Conservation (phyloP, 2,329 filamentous ascomycete genomes). For the Sporothrix variecibatus region DNA sequence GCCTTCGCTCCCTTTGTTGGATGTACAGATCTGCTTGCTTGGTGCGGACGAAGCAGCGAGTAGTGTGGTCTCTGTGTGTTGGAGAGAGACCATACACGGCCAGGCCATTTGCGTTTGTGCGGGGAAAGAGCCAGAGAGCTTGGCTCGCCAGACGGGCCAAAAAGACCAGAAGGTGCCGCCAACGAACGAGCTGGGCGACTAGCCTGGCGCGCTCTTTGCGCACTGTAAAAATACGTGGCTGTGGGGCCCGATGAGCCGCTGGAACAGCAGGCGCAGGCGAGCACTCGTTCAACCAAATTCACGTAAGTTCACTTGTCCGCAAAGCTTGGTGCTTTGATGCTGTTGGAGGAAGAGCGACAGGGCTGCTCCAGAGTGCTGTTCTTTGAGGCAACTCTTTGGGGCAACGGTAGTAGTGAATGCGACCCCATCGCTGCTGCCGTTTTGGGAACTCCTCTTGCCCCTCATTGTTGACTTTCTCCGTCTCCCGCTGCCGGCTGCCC, state of each 20-base stretch:
- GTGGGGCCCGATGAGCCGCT: conserved; percentile 17
- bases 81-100: not conserved
- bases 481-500: not conserved
- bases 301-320: not conserved
- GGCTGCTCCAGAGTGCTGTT: not conserved
- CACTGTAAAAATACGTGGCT: conserved; percentile 5
- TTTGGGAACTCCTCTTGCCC: not conserved
- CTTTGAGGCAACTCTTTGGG: not conserved
- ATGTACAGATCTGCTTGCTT: conserved; percentile 1
- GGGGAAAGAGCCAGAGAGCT: not conserved
- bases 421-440: not conserved
- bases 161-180: not conserved
- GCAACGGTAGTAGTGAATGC: not conserved
- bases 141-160: not conserved
- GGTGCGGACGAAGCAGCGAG: not conserved
- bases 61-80: not conserved
- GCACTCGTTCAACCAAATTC: not conserved
- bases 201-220: not conserved
- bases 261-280: not conserved
- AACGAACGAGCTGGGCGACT: not conserved
- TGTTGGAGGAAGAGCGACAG: not conserved
- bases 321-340: not conserved
- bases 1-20: conserved; percentile 18
- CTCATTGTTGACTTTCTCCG: conserved; percentile 14
- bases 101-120: not conserved